Base-by-base conservation (phyloP, 1,284 basidiomycete genomes). In the Ustilago shanxiensis region DNA sequence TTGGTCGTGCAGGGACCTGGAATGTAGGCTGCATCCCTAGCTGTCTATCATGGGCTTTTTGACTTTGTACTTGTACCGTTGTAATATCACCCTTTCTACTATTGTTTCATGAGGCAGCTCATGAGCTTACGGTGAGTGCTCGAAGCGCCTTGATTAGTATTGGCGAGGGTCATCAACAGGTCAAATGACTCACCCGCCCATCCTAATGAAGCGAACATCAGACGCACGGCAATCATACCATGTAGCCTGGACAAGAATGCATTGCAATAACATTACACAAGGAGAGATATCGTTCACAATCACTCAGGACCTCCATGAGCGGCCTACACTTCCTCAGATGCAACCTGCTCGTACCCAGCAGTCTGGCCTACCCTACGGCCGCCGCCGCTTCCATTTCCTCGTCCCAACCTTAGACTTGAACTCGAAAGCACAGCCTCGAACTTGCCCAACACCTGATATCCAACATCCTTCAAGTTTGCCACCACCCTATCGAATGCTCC, bases 1-100 rank as follows among this genome's bases (percentile, higher is more conserved):
- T 66, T 84, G 47, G 84, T 86, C 18, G 84, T 86, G 0, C 83
- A 83, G 53, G 54, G 75, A 14, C 83, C 82, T 14, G 77, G 53
- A 39, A 62, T 64, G 60, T 73, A 29, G 53, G 18, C 18, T 18
- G 20, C 29, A 24, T n/a, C 16, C 18, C 41, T 33, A 33, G 31
- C 31, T 11, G 11, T 44, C 41, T 44, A 8, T 7, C 20, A 20
- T 20, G 0, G 1, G 7, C 20, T 20, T n/a, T 44, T 18, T 16
- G 3, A 24, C 20, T 35, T 29, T 67, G 64, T 73, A 68, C 59
- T 69, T 71, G 69, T 71, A 66, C 35, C 44, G 31, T 22, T 64
- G 67, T 70, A 64, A 60, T 60, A 55, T 31, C 22, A 69, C 39
- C 37, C 33, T n/a, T 18, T 28, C 31, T n/a, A 10, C 7, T 14